Conservation (phyloP, 1,139 yeast genomes). For the Hansenula anomala region DNA sequence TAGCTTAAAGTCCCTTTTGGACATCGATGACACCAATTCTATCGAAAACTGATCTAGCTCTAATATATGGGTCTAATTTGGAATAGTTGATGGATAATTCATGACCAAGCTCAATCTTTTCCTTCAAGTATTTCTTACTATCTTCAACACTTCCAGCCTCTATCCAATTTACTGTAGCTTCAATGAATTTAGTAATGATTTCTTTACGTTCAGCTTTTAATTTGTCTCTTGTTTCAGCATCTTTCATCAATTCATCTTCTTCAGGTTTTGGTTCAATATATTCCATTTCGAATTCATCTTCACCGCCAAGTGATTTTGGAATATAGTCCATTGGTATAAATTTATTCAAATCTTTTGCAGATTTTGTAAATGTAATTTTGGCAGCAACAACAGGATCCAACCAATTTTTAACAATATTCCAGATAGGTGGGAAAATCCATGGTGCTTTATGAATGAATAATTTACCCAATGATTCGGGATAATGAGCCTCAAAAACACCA, state of each 20-base stretch:
- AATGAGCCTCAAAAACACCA: constrained; percentile 77
- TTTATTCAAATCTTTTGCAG: constrained; percentile 50
- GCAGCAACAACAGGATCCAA: constrained; percentile 85
- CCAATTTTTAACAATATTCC: constrained; percentile 85
- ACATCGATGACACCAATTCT: constrained; percentile 41
- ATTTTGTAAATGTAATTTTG: constrained; percentile 70
- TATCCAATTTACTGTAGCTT: constrained; percentile 66
- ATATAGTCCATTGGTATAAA: constrained; percentile 49
- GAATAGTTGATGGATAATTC: constrained; percentile 53
- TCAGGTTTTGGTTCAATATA: constrained; percentile 51
- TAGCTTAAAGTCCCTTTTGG: constrained; percentile 8
- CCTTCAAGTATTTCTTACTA: constrained; percentile 36
- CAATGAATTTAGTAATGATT: constrained; percentile 44
- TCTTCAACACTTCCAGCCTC: constrained; percentile 42
- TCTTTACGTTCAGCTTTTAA: constrained; percentile 42
- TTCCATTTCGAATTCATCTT: constrained; percentile 46
- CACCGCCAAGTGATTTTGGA: constrained; percentile 66
- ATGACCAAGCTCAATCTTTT: constrained; percentile 45
- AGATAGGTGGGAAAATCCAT: constrained; percentile 81
- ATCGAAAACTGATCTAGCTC: constrained; percentile 67
- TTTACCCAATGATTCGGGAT: constrained; percentile 79
- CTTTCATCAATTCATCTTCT: constrained; percentile 40
- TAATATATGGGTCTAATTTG: constrained; percentile 63
- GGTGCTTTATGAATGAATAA: constrained; percentile 84
- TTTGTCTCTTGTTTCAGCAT: constrained; percentile 36